These are phyloP conservation scores for Eimeria tenella DNA, from an alignment of 169 alveolate genomes.

Conservation along the genomic window DNA sequence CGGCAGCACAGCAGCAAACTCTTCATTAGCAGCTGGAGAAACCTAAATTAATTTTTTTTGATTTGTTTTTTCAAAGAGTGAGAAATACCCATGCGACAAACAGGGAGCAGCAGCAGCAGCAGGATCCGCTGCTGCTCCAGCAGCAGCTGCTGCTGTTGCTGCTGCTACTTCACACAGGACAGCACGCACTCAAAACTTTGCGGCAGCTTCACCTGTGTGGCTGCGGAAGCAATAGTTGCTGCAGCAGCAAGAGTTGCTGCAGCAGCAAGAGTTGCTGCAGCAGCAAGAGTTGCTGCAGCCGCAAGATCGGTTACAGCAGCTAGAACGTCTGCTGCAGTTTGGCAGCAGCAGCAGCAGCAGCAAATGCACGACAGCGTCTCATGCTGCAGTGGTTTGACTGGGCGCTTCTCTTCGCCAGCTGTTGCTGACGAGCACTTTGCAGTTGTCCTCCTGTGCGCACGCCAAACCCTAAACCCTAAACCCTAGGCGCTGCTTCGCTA, in stretches of 20 bases:
- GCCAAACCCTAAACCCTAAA: constrained; percentile 24
- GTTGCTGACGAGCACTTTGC: constrained; percentile 21
- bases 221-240: not conserved
- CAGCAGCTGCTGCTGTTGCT: not conserved
- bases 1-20: too few relatives aligned
- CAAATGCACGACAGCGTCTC: not conserved
- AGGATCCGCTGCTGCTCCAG: not conserved
- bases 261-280: too few relatives aligned
- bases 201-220: not conserved
- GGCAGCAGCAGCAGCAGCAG: constrained; percentile 21
- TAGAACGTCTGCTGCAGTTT: not conserved
- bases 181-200: not conserved
- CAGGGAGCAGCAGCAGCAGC: constrained; percentile 24
- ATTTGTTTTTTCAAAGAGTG: not conserved
- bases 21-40: constrained; percentile 1
- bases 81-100: not conserved
- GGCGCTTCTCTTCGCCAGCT: constrained; percentile 39
- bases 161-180: not conserved
- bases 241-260: constrained; percentile 26
- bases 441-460: constrained; percentile 29
- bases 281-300: constrained; percentile 18
- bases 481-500: not conserved
- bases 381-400: not conserved
- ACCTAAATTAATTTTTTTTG: not conserved
- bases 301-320: constrained; percentile 27